Evolutionary conservation across 139 green algal species (phyloP).

Genomic region (Volvox africanus): DNA sequence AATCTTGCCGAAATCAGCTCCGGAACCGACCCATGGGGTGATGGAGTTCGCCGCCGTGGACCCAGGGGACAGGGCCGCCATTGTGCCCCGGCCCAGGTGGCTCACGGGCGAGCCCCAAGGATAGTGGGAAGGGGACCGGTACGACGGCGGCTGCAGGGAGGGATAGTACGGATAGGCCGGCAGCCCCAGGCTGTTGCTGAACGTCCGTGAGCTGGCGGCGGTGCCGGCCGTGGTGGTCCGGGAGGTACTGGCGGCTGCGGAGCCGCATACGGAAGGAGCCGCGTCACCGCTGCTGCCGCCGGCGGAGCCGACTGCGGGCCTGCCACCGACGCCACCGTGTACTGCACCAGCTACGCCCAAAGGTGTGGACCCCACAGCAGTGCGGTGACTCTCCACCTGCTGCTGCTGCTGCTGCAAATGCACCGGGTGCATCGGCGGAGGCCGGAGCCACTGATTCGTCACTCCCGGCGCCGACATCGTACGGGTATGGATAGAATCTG

Average conservation of each 20-base stretch:
- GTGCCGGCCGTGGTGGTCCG: constrained; percentile 15
- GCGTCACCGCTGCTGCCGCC: neutral
- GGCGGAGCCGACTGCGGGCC: neutral
- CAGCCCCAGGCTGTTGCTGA: neutral
- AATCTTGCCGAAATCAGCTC: too few relatives aligned
- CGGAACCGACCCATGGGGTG: neutral
- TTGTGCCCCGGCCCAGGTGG: neutral
- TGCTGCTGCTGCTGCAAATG: neutral
- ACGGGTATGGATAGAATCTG: neutral
- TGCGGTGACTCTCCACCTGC: too few relatives aligned
- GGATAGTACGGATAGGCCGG: neutral
- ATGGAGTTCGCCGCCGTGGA: neutral
- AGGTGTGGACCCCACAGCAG: too few relatives aligned
- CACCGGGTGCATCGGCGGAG: neutral
- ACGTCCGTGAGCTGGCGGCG: neutral
- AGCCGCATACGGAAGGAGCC: neutral
- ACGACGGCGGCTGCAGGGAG: neutral
- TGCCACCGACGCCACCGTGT: neutral
- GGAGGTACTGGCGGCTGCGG: neutral
- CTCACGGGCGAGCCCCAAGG: neutral
- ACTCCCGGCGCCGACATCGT: neutral
- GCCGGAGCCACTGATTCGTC: neutral
- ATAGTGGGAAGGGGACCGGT: neutral
- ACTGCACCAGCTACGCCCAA: too few relatives aligned
- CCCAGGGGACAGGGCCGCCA: neutral